Evolutionary conservation across 2,329 filamentous ascomycete genomes (phyloP).

Genomic region (Trichocomaceae sp.): DNA sequence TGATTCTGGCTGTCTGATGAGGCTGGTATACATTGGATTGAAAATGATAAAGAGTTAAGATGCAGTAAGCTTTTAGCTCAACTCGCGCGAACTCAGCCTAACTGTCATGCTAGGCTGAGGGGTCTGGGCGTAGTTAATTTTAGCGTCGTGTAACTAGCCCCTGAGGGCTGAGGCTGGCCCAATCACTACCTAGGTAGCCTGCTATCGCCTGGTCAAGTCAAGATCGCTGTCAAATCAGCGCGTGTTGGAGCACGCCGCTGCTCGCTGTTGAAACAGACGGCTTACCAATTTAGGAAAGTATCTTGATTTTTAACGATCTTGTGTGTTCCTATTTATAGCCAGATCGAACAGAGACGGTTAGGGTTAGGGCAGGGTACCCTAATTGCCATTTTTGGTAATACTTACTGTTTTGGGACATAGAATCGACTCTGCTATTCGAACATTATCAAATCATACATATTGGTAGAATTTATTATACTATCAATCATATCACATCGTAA

Average conservation of each 20-base stretch:
- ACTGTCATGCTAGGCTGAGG: too few species aligned
- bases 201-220: neutral
- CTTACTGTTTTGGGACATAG: neutral
- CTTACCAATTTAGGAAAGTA: neutral
- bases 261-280: neutral
- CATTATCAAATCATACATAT: too few species aligned
- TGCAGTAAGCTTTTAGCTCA: neutral
- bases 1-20: neutral
- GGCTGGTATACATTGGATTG: neutral
- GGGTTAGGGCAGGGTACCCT: neutral
- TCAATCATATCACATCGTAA: neutral
- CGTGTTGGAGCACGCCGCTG: neutral
- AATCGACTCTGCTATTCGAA: too few species aligned
- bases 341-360: neutral
- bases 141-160: too few species aligned
- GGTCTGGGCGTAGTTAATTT: neutral
- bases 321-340: neutral
- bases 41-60: neutral
- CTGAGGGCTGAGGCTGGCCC: neutral
- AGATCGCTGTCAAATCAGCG: neutral
- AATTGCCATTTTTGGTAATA: neutral
- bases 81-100: neutral
- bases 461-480: too few species aligned
- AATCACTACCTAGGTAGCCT: neutral
- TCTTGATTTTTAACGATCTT: neutral